These are phyloP conservation scores for Raffaelea albimanens DNA, from an alignment of 2,329 filamentous ascomycete genomes.

Conservation along the genomic window DNA sequence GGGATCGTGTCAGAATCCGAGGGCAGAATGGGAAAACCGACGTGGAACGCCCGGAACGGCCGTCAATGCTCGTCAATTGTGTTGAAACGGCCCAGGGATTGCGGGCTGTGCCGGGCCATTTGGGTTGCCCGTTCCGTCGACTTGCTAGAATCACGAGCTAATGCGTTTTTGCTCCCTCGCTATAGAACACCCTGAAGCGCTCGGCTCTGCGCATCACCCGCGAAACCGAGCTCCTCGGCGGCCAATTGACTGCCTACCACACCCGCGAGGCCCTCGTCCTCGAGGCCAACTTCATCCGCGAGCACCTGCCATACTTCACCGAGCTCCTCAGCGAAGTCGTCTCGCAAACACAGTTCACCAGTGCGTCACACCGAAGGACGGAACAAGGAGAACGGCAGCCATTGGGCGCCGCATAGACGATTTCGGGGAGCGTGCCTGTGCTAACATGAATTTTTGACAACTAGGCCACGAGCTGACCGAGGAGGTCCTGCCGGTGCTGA, in stretches of 20 bases:
- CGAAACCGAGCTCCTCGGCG: slow-evolving; percentile 91
- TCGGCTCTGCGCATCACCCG: slow-evolving; percentile 87
- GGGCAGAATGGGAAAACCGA: too few species aligned
- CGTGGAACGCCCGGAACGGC: too few species aligned
- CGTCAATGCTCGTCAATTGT: too few species aligned
- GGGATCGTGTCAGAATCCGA: slow-evolving; percentile 1
- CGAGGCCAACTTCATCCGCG: slow-evolving; percentile 87
- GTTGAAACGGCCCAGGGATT: too few species aligned
- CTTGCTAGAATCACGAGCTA: too few species aligned
- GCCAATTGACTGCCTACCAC: slow-evolving; percentile 78
- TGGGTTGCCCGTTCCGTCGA: too few species aligned
- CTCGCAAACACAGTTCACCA: slow-evolving; percentile 75
- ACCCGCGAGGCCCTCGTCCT: slow-evolving; percentile 88
- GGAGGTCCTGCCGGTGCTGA: slow-evolving; percentile 69
- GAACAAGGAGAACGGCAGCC: too few species aligned
- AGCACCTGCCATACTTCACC: slow-evolving; percentile 94
- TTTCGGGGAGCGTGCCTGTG: too few species aligned
- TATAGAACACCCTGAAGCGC: slow-evolving; percentile 73
- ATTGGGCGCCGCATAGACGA: too few species aligned
- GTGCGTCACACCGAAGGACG: slow-evolving; percentile 33
- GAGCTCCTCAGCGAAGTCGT: slow-evolving; percentile 92
- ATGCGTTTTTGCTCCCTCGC: slow-evolving; percentile 23
- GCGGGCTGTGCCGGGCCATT: too few species aligned
- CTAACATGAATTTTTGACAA: too few species aligned
- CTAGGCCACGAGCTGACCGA: slow-evolving; percentile 85